Base-by-base conservation (phyloP, 371 early-diverging fungal genomes). In the Circinella umbellata region DNA sequence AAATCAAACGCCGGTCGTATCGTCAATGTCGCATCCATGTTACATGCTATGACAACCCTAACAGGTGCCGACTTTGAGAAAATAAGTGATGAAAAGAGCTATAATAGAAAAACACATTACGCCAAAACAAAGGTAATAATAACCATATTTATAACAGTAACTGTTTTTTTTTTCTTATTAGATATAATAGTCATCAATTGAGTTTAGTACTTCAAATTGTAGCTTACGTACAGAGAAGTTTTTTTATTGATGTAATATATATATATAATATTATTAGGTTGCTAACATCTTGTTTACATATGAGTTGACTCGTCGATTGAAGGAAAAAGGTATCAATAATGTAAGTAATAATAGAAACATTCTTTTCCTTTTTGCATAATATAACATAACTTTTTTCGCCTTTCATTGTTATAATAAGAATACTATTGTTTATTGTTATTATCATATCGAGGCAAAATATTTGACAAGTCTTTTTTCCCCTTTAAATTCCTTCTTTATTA, bases 1-100 rank as follows among this genome's bases (percentile, higher is more conserved):
- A 67, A 75, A 53, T 79, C 86, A 18, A 70, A 74, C 9, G 79
- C 85, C 11, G 78, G 88, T 20, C 81, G 92, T n/a, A 80, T 93
- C 36, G 86, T 91, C 36, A 83, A 77, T 64, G 77, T 89, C 27
- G 79, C 81, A 38, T 88, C 89, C 0, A 65, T 73, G 14, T 84
- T 66, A 4, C 89, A 91, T 6, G 73, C 73, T 38, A 10, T 79
- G 77, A 57, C 42, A 1, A 78, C 72, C 0, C 74, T 74, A 55
- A 59, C 47, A 4, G 72, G 69, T 1, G 69, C 79, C 47, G 68
- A 75, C 17, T 53, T 85, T 37, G 76, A 83, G 0, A 66, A 62
- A 27, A 73, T 83, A 48, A 89, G 88, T 54, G 79, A 85, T 64
- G 70, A 83, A 69, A 59, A 73, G 17, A 73, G 76, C 59, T 78